Percentiles rank a stretch among this genome's conserved stretches.
Evolutionary conservation across 352 stramenopile genomes (phyloP).

Genomic region (Labyrinthula sp.): DNA sequence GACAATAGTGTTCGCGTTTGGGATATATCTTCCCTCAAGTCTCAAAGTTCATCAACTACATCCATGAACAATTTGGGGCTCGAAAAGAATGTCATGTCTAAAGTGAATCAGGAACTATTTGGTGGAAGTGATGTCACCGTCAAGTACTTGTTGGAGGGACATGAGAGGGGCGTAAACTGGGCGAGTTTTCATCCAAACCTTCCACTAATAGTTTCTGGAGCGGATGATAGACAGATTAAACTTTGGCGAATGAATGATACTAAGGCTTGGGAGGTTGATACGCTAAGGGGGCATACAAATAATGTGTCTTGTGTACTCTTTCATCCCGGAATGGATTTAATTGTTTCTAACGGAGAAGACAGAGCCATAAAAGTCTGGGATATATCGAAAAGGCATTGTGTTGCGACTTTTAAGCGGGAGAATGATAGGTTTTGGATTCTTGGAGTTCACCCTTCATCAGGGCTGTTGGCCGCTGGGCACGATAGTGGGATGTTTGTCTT

Average conservation of each 20-base stretch:
- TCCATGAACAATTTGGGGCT: conserved; percentile 22
- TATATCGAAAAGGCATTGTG: conserved; percentile 88
- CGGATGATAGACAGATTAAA: conserved; percentile 96
- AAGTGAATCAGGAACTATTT: conserved; percentile 73
- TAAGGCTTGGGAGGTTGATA: conserved; percentile 99
- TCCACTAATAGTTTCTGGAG: conserved; percentile 86
- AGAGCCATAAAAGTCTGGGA: conserved; percentile 96
- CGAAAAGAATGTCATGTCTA: conserved; percentile 15
- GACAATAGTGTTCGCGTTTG: conserved; percentile 97
- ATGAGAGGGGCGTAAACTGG: conserved; percentile 98
- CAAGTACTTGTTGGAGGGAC: conserved; percentile 97
- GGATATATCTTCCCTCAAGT: conserved; percentile 93
- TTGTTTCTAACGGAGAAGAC: conserved; percentile 97
- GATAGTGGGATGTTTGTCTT: conserved; percentile 99
- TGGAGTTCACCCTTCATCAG: conserved; percentile 77
- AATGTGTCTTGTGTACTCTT: conserved; percentile 99
- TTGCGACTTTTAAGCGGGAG: conserved; percentile 94
- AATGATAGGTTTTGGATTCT: conserved; percentile 98
- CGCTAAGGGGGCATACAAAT: conserved; percentile 94
- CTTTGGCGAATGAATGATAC: conserved; percentile 98
- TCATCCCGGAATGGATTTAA: conserved; percentile 93
- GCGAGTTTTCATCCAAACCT: conserved; percentile 93
- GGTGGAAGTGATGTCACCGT: conserved; percentile 94
- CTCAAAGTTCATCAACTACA: conserved; percentile 59
- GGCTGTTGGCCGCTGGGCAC: conserved; percentile 90